Conservation (phyloP, 306 rosid species). For the Pyrus bretschneideri region DNA sequence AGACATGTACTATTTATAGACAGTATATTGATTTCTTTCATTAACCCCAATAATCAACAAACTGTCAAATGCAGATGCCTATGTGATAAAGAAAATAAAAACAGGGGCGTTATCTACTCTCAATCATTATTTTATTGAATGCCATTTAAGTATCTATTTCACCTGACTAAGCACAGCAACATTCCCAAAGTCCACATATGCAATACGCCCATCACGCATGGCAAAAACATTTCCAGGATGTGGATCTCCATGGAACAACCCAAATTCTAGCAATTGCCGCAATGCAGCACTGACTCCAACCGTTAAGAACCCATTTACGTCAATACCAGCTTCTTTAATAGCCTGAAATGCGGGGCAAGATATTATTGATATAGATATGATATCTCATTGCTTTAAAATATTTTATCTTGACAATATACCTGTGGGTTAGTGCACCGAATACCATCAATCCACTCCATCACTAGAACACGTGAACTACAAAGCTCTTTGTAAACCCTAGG, state of each 20-base stretch:
- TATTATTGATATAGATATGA: conserved; percentile 17
- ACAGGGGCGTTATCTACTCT: not conserved
- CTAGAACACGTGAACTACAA: conserved; percentile 82
- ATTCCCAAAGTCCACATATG: conserved; percentile 96
- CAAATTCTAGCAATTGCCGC: conserved; percentile 93
- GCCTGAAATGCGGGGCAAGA: conserved; percentile 52
- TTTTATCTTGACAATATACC: conserved; percentile 42
- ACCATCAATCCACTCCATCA: conserved; percentile 99
- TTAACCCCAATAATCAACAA: not conserved
- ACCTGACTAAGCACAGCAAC: conserved; percentile 99
- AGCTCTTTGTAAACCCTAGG: conserved; percentile 76
- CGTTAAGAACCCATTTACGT: conserved; percentile 80
- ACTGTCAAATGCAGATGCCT: not conserved
- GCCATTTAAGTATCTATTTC: conserved; percentile 13
- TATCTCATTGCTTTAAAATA: conserved; percentile 4
- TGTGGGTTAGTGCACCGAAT: conserved; percentile 89
- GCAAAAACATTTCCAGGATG: conserved; percentile 99
- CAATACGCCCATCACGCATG: conserved; percentile 98
- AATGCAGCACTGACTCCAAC: conserved; percentile 98
- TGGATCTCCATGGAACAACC: conserved; percentile 97
- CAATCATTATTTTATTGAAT: not conserved
- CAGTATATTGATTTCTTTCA: not conserved
- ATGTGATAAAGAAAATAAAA: not conserved
- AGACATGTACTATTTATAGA: not conserved
- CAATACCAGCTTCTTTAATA: conserved; percentile 79